These are phyloP conservation scores for Lyophyllum semitale DNA, from an alignment of 768 basidiomycete genomes.

Conservation along the genomic window DNA sequence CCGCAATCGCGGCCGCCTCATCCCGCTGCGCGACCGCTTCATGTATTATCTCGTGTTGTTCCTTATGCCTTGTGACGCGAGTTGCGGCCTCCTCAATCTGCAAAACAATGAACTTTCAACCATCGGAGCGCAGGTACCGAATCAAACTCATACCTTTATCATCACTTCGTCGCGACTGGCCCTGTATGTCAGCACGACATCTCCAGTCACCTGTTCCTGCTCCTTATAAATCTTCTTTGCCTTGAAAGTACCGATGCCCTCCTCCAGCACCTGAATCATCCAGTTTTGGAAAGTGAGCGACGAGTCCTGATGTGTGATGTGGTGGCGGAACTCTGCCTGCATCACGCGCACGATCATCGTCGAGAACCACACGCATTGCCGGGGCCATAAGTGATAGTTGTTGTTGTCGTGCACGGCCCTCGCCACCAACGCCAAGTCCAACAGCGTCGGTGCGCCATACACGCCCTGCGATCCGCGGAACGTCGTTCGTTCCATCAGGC, in stretches of 20 bases:
- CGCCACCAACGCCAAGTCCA: conserved; percentile 13
- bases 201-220: conserved; percentile 3
- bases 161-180: conserved; percentile 9
- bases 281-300: conserved; percentile 11
- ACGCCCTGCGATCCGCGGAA: conserved; percentile 7
- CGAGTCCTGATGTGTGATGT: conserved; percentile 11
- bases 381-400: conserved; percentile 12
- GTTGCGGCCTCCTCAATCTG: conserved; percentile 13
- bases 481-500: conserved; percentile 9
- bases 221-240: conserved; percentile 10
- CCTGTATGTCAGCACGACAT: conserved; percentile 9
- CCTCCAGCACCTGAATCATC: conserved; percentile 8
- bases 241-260: conserved; percentile 1
- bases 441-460: conserved; percentile 10
- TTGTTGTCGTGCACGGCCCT: conserved; percentile 16
- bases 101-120: neutral
- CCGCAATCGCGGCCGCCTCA: conserved; percentile 8
- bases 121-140: neutral
- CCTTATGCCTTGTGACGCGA: conserved; percentile 2
- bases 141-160: conserved; percentile 1
- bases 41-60: conserved; percentile 6
- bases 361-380: conserved; percentile 18
- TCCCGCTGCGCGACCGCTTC: conserved; percentile 9
- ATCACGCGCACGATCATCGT: conserved; percentile 11
- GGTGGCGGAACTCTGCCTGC: conserved; percentile 13